A percentile compares a stretch with the other conserved stretches of the same genome.
phyloP scores from a whole-genome alignment of 495 filamentous ascomycete genomes.

The Jackrogersella minutella region DNA sequence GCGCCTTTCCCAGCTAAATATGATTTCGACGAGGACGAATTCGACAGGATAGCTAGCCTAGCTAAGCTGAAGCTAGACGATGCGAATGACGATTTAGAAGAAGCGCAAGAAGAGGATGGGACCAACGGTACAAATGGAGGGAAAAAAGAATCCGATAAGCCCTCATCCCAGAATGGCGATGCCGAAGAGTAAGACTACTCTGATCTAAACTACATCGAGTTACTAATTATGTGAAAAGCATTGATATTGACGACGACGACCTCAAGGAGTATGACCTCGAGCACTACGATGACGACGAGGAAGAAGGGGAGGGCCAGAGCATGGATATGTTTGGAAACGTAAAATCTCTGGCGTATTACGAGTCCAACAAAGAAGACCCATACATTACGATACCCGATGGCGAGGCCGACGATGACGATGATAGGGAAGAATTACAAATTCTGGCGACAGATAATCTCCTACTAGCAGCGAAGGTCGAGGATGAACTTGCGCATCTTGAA shows the following conservation, averaged over 20 bases:
- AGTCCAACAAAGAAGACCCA: slow-evolving; percentile 90
- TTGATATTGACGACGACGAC: slow-evolving; percentile 76
- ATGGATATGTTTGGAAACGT: slow-evolving; percentile 96
- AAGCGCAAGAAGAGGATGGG: slow-evolving; percentile 60
- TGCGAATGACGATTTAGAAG: slow-evolving; percentile 82
- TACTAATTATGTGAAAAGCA: slow-evolving; percentile 43
- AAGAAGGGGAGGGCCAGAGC: slow-evolving; percentile 68
- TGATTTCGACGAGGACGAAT: slow-evolving; percentile 91
- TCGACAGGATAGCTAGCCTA: slow-evolving; percentile 85
- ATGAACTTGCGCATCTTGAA: slow-evolving; percentile 95
- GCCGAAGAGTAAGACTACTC: slow-evolving; percentile 47
- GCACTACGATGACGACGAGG: slow-evolving; percentile 85
- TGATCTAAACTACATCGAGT: background rate
- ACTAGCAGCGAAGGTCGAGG: slow-evolving; percentile 90
- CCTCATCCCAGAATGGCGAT: slow-evolving; percentile 38
- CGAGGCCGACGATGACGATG: slow-evolving; percentile 79
- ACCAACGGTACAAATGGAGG: slow-evolving; percentile 39
- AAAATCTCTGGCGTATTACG: slow-evolving; percentile 90
- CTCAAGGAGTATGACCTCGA: slow-evolving; percentile 95
- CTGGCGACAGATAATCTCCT: slow-evolving; percentile 91
- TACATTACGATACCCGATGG: slow-evolving; percentile 87
- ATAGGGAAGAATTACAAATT: slow-evolving; percentile 94
- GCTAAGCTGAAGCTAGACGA: slow-evolving; percentile 93
- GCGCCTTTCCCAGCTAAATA: slow-evolving; percentile 91
- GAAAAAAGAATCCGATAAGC: slow-evolving; percentile 29